Evolutionary conservation across 345 rosid species (phyloP).

Genomic region (Cardamine occulta): DNA sequence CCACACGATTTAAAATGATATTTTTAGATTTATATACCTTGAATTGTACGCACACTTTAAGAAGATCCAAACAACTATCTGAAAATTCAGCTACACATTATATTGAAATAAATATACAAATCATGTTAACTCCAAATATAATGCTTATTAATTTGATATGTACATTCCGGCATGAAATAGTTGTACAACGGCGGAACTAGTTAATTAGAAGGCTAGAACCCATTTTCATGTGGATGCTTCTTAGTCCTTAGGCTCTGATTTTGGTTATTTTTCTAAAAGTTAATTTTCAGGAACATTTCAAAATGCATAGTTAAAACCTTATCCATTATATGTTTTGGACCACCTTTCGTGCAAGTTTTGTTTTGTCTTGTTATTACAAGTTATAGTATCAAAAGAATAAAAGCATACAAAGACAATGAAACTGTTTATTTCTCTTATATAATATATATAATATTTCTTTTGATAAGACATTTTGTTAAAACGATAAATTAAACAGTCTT

Average conservation of each 20-base stretch:
- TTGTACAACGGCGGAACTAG: no score
- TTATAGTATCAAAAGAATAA: neutral
- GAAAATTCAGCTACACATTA: constrained; percentile 1
- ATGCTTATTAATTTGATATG: neutral
- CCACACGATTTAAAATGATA: neutral
- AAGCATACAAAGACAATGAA: neutral
- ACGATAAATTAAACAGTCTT: neutral
- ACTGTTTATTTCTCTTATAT: neutral
- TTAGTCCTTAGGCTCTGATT: no score
- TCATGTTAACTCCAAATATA: neutral
- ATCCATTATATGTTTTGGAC: neutral
- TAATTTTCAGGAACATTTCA: neutral
- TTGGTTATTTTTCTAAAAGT: no score
- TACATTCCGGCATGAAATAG: constrained; percentile 11
- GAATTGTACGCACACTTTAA: neutral
- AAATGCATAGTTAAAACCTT: constrained; percentile 16
- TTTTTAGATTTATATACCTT: neutral
- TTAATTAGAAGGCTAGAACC: no score
- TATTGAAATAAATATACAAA: neutral
- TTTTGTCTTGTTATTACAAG: neutral
- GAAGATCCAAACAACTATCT: neutral
- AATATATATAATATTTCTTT: neutral
- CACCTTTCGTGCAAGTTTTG: constrained; percentile 21
- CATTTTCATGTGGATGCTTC: no score
- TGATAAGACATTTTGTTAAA: neutral